Evolutionary conservation across 805 yeast species (phyloP).

Genomic region (Lipomyces mesembrius): DNA sequence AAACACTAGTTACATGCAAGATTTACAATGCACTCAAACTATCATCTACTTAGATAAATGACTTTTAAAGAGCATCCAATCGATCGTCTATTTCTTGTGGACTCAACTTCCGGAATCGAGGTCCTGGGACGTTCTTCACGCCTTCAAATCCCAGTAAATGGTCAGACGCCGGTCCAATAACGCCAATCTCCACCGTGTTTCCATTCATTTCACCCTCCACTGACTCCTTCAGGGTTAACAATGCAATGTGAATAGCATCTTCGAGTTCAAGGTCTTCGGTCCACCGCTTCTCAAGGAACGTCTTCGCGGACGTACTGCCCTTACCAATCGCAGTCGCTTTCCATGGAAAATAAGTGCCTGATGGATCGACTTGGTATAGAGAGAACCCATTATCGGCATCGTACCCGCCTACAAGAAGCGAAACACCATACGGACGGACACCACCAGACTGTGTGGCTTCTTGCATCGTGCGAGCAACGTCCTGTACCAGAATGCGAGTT

Average conservation of each 20-base stretch:
- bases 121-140: slow-evolving; percentile 76
- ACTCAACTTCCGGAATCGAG: slow-evolving; percentile 81
- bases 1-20: neutral
- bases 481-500: slow-evolving; percentile 88
- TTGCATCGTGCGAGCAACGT: slow-evolving; percentile 95
- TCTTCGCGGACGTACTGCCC: slow-evolving; percentile 94
- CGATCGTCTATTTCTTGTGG: slow-evolving; percentile 95
- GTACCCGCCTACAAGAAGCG: slow-evolving; percentile 89
- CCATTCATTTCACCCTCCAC: slow-evolving; percentile 98
- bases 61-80: slow-evolving; percentile 75
- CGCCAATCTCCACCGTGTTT: slow-evolving; percentile 89
- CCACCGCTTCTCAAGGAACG: slow-evolving; percentile 97
- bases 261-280: slow-evolving; percentile 95
- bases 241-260: slow-evolving; percentile 96
- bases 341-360: slow-evolving; percentile 98
- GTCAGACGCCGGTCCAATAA: slow-evolving; percentile 82
- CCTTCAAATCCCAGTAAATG: slow-evolving; percentile 85
- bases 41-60: neutral
- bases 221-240: slow-evolving; percentile 90
- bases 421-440: slow-evolving; percentile 98
- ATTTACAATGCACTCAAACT: neutral
- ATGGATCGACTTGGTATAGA: slow-evolving; percentile 95
- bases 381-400: slow-evolving; percentile 59
- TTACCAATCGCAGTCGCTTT: slow-evolving; percentile 99
- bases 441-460: slow-evolving; percentile 99